Base-by-base conservation (phyloP, 177 flowering plant genomes). In the Vitis hybrid region DNA sequence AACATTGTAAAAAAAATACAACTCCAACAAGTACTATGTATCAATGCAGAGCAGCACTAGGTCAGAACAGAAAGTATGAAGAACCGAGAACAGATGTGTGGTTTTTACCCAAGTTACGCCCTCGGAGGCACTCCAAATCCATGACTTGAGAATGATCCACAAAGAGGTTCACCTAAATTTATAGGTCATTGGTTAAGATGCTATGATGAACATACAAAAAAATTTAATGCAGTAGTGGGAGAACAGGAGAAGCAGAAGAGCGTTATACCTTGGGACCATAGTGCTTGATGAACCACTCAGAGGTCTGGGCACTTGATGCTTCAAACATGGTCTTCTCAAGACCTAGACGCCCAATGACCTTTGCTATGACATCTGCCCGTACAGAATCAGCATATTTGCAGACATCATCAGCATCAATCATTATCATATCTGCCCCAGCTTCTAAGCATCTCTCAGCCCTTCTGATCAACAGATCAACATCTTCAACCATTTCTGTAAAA, bases 401-500 rank as follows among this genome's bases (percentile, higher is more conserved):
- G 66, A 95, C 80, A 75, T 86, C 97, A 72, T 90, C 95, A 49
- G 98, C 90, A 74, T 92, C 97, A 15, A 95, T 89, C 97, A 91
- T 89, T 68, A 95, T 92, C 90, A 87, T 92, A 82, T 95, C 97
- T 61, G 97, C 98, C 64, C 98, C 98, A 51, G 98, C 98, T 79
- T 92, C 92, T 70, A 95, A 79, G 85, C 95, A 95, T 82, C 98
- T 90, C 83, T 91, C 95, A 38, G 97, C 97, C 80, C 83, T 88
- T 78, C 94, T 83, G 72, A 92, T 85, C 88, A 95, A 72, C 47
- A 85, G 86, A 83, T 91, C 88, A 11, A 91, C 89, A 81, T 95
- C 94, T 81, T 95, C 97, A 64, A 95, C 88, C 69, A 84, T 66
- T 73, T 89, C 98, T 94, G 83, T 33, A 28, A 14, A 70, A 67